These are phyloP conservation scores for Entrophospora sp. DNA, from an alignment of 192 early-diverging fungal genomes.

Conservation along the genomic window DNA sequence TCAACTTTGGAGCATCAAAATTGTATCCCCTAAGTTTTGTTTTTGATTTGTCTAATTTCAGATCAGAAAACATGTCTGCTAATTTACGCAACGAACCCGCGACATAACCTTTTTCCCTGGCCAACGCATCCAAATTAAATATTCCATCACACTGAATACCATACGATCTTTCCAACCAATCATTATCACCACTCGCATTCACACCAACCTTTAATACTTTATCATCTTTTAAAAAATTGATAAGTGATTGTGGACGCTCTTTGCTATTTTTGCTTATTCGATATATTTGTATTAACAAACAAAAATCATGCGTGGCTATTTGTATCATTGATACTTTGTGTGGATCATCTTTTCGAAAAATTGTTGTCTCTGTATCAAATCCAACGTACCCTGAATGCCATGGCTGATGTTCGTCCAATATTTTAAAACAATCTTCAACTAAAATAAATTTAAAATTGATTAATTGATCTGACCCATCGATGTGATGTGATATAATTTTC, in stretches of 20 bases:
- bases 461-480: too few relatives aligned
- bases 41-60: constrained; percentile 27
- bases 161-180: constrained; percentile 12
- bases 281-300: constrained; percentile 30
- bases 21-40: constrained; percentile 22
- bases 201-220: constrained; percentile 24
- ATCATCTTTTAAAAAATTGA: constrained; percentile 25
- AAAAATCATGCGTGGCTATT: constrained; percentile 29
- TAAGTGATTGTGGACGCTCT: constrained; percentile 25
- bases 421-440: background rate
- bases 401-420: background rate
- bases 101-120: background rate
- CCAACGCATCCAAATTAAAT: constrained; percentile 24
- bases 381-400: constrained; percentile 22
- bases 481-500: too few relatives aligned
- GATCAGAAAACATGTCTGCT: constrained; percentile 25
- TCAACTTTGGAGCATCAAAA: constrained; percentile 16
- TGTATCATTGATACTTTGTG: constrained; percentile 23
- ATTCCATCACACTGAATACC: constrained; percentile 19
- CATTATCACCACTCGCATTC: constrained; percentile 17
- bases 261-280: constrained; percentile 13
- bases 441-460: too few relatives aligned
- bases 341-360: background rate
- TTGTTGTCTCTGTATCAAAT: constrained; percentile 33
- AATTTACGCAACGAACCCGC: constrained; percentile 22